phyloP scores from a whole-genome alignment of 169 alveolate species.

The Babesia gibsoni region DNA sequence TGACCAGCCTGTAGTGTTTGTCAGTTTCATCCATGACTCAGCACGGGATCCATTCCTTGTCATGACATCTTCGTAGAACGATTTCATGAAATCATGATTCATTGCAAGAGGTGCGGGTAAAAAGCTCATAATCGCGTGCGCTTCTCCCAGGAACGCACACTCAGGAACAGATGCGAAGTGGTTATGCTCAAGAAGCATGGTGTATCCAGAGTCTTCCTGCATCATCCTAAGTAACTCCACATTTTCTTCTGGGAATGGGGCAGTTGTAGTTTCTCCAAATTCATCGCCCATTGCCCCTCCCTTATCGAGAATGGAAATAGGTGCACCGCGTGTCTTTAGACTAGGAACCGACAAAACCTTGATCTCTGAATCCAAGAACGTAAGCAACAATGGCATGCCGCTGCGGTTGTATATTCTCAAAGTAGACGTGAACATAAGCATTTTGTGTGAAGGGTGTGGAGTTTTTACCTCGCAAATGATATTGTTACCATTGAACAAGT shows the following conservation, averaged over 20 bases:
- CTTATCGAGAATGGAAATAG: slow-evolving; percentile 45
- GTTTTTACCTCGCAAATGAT: slow-evolving; percentile 76
- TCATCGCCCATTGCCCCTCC: slow-evolving; percentile 35
- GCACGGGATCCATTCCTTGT: neutral
- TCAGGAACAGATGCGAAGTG: slow-evolving; percentile 67
- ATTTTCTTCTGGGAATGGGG: slow-evolving; percentile 1
- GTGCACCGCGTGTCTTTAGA: slow-evolving; percentile 65
- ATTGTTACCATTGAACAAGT: slow-evolving; percentile 5
- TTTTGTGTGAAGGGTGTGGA: slow-evolving; percentile 82
- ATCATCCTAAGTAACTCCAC: slow-evolving; percentile 4
- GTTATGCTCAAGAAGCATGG: slow-evolving; percentile 42
- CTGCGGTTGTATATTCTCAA: slow-evolving; percentile 75
- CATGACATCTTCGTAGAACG: neutral
- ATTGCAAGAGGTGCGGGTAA: slow-evolving; percentile 41
- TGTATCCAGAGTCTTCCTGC: slow-evolving; percentile 51
- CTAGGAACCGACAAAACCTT: slow-evolving; percentile 70
- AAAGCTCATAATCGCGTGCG: slow-evolving; percentile 53
- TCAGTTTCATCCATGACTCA: slow-evolving; percentile 30
- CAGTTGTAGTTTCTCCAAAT: slow-evolving; percentile 34
- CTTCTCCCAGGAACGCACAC: slow-evolving; percentile 34
- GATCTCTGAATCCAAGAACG: slow-evolving; percentile 69
- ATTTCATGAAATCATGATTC: slow-evolving; percentile 19
- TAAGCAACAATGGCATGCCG: slow-evolving; percentile 79
- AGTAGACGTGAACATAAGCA: slow-evolving; percentile 77
- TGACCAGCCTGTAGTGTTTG: slow-evolving; percentile 62